A percentile compares a stretch with the other conserved stretches of the same genome.
Conservation (phyloP, 305 asterid species). For the Withania somnifera region DNA sequence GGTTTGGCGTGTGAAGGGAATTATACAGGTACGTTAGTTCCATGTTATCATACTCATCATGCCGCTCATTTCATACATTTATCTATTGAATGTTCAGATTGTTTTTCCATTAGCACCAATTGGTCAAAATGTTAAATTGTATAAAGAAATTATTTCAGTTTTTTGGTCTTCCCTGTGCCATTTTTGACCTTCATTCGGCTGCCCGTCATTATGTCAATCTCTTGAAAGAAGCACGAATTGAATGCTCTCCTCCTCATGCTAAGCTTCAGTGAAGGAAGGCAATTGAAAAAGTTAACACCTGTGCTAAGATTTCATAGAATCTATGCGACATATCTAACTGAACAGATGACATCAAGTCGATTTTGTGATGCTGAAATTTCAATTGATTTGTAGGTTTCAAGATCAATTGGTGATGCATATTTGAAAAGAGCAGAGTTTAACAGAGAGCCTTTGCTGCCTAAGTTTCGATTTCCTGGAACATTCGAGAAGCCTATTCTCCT, state of each 20-base stretch:
- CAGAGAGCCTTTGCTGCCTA: slow-evolving; percentile 62
- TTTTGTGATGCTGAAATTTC: background rate
- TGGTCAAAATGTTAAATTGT: background rate
- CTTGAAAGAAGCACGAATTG: background rate
- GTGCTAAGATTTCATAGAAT: background rate
- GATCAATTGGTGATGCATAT: slow-evolving; percentile 91
- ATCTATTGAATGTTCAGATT: too few relatives aligned
- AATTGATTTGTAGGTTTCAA: slow-evolving; percentile 48
- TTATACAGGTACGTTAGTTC: slow-evolving; percentile 98
- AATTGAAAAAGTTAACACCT: background rate
- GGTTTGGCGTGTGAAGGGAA: slow-evolving; percentile 95
- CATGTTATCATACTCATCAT: too few relatives aligned
- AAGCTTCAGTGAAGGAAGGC: background rate
- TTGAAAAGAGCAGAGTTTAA: slow-evolving; percentile 80
- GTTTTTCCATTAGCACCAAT: background rate
- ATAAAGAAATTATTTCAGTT: background rate
- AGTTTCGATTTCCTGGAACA: slow-evolving; percentile 50
- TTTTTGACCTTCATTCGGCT: background rate
- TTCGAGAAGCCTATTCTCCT: slow-evolving; percentile 60
- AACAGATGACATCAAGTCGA: background rate
- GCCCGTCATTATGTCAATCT: background rate
- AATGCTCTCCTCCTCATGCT: background rate
- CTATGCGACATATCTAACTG: background rate
- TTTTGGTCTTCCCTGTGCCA: background rate
- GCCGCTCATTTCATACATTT: too few relatives aligned